Evolutionary conservation across 1,284 basidiomycete genomes (phyloP), one percentile per base, ranked within the genome.

Genomic region (Polyporus tsugae): DNA sequence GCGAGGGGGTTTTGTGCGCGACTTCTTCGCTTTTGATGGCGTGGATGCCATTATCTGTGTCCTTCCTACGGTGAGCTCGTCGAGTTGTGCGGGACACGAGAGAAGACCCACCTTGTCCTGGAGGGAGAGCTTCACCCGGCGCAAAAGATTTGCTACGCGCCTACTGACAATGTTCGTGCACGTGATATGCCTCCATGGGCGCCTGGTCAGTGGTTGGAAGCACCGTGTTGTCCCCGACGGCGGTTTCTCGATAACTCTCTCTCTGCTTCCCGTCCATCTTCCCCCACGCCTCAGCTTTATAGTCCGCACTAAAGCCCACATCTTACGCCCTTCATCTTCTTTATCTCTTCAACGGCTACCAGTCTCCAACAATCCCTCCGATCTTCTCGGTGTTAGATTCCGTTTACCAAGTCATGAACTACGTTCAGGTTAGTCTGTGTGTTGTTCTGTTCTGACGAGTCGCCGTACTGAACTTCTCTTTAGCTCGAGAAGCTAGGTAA

Each of bases 401-500:
- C 57, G 46, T 33, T 55, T 38, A 41, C 15, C 38, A 41, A 62
- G 59, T 46, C 57, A 89, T 89, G 85, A 92, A 92, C 75, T 91
- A 92, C 76, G 88, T 91, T 62, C 90, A 91, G 84, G 90, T 87
- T 71, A 73, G 84, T 74, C 52, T 59, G 36, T 19, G 3, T 36
- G 41, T 59, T 55, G 11, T 38, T 49, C n/a, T 36, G 6, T 60
- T 17, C 25, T 61, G 4, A 33, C 9, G 25, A 53, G 22, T 25
- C 13, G 6, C 13, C 4, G 55, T 38, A 35, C 64, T 72, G 46
- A 73, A 49, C 33, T 29, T 13, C 9, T 13, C 78, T 81, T 61
- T 83, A 95, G 89, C 86, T 97, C 62, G 95, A 97, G 83, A 97
- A 96, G 83, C 86, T 95, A 78, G 94, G 90, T 86, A 77, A 74